Conservation (phyloP, 176 grass and related monocot species). For the Bolboschoenus planiculmis region DNA sequence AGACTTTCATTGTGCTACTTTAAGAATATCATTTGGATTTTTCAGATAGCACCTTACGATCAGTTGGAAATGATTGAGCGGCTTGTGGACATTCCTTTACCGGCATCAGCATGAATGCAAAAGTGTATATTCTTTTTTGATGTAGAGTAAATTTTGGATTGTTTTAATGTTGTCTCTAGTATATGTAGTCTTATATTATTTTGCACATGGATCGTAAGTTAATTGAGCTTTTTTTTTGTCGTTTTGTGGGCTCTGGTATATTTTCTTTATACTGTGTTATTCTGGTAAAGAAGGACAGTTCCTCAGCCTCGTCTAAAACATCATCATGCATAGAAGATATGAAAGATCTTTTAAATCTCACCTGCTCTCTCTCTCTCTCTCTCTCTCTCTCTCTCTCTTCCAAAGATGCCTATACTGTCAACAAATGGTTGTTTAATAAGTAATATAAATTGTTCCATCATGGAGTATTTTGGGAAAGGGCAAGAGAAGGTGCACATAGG, state of each 20-base stretch:
- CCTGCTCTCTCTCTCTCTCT: too few relatives aligned
- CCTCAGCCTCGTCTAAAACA: not conserved
- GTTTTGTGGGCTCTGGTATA: not conserved
- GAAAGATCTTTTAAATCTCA: too few relatives aligned
- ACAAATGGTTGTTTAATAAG: too few relatives aligned
- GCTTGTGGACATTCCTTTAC: constrained; percentile 52
- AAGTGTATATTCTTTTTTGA: not conserved
- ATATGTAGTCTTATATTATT: not conserved
- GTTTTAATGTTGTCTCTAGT: not conserved
- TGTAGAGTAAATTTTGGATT: constrained; percentile 1
- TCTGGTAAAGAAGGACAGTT: not conserved
- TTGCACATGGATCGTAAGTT: not conserved
- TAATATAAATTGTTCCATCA: too few relatives aligned
- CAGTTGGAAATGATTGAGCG: constrained; percentile 86
- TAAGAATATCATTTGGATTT: constrained; percentile 23
- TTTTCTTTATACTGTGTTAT: not conserved
- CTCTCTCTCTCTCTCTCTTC: too few relatives aligned
- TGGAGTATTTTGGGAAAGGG: too few relatives aligned
- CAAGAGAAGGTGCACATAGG: too few relatives aligned
- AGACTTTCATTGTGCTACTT: not conserved
- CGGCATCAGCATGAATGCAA: constrained; percentile 17
- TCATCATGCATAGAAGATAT: not conserved
- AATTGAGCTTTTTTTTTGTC: not conserved
- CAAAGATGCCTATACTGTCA: too few relatives aligned
- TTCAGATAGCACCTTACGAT: constrained; percentile 98